Evolutionary conservation across 352 stramenopile species (phyloP).

Genomic region (Chrysophaeum taylorii): DNA sequence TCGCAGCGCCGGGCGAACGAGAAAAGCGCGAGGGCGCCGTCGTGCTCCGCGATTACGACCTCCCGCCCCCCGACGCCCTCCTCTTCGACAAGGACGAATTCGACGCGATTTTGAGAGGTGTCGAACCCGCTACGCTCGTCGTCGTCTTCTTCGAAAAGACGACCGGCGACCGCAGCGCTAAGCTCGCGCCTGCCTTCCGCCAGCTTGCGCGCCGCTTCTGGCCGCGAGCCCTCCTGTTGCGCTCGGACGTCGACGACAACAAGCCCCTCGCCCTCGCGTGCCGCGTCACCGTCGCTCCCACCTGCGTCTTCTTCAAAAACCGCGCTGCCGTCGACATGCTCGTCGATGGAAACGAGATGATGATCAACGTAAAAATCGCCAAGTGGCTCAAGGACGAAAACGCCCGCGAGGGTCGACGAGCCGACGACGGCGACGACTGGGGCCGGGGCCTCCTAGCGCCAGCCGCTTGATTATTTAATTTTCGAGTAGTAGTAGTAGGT

Average conservation of each 20-base stretch:
- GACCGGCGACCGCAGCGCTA: not conserved
- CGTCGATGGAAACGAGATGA: not conserved
- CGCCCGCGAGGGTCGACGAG: no score
- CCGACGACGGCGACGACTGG: no score
- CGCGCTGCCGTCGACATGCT: not conserved
- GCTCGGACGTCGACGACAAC: not conserved
- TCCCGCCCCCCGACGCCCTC: not conserved
- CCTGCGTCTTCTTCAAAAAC: not conserved
- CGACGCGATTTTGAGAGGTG: not conserved
- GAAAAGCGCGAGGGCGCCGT: not conserved
- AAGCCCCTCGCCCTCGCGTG: not conserved
- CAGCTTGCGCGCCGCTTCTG: not conserved
- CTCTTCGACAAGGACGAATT: not conserved
- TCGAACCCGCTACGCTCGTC: not conserved
- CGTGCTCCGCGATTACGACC: not conserved
- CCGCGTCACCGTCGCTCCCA: not conserved
- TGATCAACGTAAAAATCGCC: not conserved
- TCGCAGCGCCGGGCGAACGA: not conserved
- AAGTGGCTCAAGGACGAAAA: slow-evolving; percentile 1
- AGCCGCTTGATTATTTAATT: no score
- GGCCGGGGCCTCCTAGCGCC: no score
- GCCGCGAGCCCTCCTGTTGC: not conserved
- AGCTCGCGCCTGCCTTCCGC: not conserved
- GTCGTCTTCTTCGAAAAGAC: slow-evolving; percentile 2
- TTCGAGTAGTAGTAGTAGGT: no score